Percentiles rank a stretch among this genome's conserved stretches.
Conservation (phyloP, 805 yeast genomes). For the Myxozyma vanderwaltii region DNA sequence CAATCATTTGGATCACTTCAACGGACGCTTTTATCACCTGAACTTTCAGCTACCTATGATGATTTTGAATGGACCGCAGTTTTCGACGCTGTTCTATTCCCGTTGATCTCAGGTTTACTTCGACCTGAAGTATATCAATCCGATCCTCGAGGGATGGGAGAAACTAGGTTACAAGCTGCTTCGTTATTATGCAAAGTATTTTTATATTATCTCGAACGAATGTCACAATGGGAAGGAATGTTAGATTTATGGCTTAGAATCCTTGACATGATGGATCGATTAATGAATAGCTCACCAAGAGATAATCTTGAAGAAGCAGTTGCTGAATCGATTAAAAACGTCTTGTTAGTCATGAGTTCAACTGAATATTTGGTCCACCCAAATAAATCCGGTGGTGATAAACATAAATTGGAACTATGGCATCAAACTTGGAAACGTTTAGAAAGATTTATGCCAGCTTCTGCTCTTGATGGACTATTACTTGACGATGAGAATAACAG, state of each 20-base stretch:
- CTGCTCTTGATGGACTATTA: slow-evolving; percentile 30
- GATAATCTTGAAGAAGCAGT: slow-evolving; percentile 46
- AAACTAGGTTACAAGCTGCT: slow-evolving; percentile 68
- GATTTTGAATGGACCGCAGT: slow-evolving; percentile 45
- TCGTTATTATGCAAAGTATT: slow-evolving; percentile 68
- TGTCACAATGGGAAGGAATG: slow-evolving; percentile 37
- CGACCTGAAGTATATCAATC: slow-evolving; percentile 64
- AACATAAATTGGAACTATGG: slow-evolving; percentile 41
- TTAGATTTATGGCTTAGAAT: slow-evolving; percentile 44
- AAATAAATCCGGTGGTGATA: slow-evolving; percentile 37
- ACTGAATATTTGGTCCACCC: slow-evolving; percentile 36
- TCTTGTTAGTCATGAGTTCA: slow-evolving; percentile 44
- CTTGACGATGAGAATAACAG: neutral
- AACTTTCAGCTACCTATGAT: slow-evolving; percentile 27
- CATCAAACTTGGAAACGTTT: slow-evolving; percentile 43
- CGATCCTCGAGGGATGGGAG: slow-evolving; percentile 63
- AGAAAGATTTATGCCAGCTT: slow-evolving; percentile 45
- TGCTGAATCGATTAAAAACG: slow-evolving; percentile 48
- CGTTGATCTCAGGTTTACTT: slow-evolving; percentile 66
- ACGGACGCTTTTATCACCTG: slow-evolving; percentile 50
- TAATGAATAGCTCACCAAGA: slow-evolving; percentile 45
- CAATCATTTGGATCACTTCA: slow-evolving; percentile 67
- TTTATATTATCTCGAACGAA: slow-evolving; percentile 49
- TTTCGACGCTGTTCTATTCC: slow-evolving; percentile 74
- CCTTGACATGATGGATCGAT: slow-evolving; percentile 45